These are phyloP conservation scores for Phytophthora pluvialis DNA, from an alignment of 352 stramenopile genomes.

Conservation along the genomic window DNA sequence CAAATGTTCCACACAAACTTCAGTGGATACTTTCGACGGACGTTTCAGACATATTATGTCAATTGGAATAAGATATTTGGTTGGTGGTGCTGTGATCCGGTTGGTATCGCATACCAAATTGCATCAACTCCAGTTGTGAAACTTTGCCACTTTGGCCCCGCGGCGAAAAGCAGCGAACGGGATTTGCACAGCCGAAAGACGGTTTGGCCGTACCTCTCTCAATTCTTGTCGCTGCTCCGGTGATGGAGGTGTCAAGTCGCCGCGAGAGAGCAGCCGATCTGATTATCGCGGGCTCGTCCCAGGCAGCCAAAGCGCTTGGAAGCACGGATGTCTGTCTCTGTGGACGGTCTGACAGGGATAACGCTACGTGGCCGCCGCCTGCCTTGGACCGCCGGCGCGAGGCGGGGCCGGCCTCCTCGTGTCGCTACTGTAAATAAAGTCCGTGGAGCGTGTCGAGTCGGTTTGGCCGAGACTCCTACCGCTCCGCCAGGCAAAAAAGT, in stretches of 20 bases:
- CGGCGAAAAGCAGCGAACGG: neutral
- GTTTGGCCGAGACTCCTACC: neutral
- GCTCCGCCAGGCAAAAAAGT: no score
- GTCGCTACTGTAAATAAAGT: conserved; percentile 14
- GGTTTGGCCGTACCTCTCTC: conserved; percentile 36
- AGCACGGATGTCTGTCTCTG: conserved; percentile 29
- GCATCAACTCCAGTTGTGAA: conserved; percentile 7
- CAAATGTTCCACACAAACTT: conserved; percentile 28
- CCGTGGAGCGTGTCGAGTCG: conserved; percentile 2
- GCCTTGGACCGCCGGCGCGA: conserved; percentile 13
- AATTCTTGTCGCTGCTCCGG: conserved; percentile 31
- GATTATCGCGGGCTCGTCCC: conserved; percentile 27
- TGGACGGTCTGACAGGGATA: conserved; percentile 11
- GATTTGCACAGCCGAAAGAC: conserved; percentile 17
- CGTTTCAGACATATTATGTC: conserved; percentile 1
- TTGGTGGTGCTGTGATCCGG: neutral
- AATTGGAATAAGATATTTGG: conserved; percentile 27
- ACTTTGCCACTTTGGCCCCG: neutral
- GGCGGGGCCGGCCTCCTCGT: conserved; percentile 11
- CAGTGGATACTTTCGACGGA: conserved; percentile 26
- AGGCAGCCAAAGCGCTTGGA: conserved; percentile 24
- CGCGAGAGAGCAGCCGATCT: conserved; percentile 23
- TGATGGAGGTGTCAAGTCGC: conserved; percentile 31
- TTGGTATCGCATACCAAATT: neutral
- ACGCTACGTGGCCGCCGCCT: conserved; percentile 24